A percentile compares a stretch with the other conserved stretches of the same genome.
Evolutionary conservation across 2,329 filamentous ascomycete genomes (phyloP).

Genomic region (Aspergillus fijiensis): DNA sequence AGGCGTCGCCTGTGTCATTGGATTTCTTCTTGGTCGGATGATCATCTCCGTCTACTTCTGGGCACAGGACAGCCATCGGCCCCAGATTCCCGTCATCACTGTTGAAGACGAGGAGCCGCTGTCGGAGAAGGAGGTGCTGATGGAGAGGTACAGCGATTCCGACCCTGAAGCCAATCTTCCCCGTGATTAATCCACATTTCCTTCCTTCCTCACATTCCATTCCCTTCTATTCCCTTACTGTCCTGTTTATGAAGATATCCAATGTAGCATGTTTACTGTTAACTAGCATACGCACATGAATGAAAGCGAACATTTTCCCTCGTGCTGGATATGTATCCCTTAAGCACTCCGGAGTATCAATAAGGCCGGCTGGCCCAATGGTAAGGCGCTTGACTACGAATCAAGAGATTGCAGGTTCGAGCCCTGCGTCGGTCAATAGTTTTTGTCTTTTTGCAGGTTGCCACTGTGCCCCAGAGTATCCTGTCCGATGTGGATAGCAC

Average conservation of each 20-base stretch:
- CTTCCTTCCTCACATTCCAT: not conserved
- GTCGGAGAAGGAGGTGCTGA: slow-evolving; percentile 20
- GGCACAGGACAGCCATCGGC: slow-evolving; percentile 7
- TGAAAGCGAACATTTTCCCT: not conserved
- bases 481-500: no score
- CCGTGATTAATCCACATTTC: slow-evolving; percentile 1
- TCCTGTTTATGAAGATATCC: slow-evolving; percentile 8
- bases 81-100: not conserved
- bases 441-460: slow-evolving; percentile 8
- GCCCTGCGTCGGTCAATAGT: slow-evolving; percentile 39
- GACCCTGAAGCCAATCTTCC: not conserved
- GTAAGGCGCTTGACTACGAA: slow-evolving; percentile 55
- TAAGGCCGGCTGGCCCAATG: slow-evolving; percentile 24
- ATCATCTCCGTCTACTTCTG: slow-evolving; percentile 9
- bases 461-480: no score
- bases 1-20: slow-evolving; percentile 38
- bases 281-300: not conserved
- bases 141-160: slow-evolving; percentile 5
- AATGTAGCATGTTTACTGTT: slow-evolving; percentile 8
- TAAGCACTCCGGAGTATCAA: not conserved
- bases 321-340: no score
- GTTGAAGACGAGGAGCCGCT: slow-evolving; percentile 10
- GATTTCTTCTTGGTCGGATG: slow-evolving; percentile 37
- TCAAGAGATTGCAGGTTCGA: slow-evolving; percentile 54
- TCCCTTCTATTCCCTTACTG: not conserved